These are phyloP conservation scores for Dothideomycetes sp. DNA, from an alignment of 2,329 filamentous ascomycete species.

Conservation along the genomic window DNA sequence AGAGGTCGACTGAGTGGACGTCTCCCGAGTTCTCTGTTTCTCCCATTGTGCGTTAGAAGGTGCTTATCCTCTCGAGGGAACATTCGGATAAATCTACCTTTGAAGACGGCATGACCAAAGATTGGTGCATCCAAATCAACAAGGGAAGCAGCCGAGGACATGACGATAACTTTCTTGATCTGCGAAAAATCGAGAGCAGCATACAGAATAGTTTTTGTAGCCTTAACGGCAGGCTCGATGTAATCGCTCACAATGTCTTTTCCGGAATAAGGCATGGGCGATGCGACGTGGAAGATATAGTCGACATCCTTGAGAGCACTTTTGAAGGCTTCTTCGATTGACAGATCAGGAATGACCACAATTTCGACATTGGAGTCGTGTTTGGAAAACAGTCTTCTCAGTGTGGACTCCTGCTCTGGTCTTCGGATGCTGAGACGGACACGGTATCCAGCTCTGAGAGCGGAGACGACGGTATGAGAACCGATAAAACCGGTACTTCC, in stretches of 20 bases:
- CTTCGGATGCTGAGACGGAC: slow-evolving; percentile 17
- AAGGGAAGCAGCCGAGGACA: slow-evolving; percentile 19
- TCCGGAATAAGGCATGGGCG: slow-evolving; percentile 20
- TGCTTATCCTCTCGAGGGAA: too few species aligned
- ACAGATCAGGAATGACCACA: slow-evolving; percentile 17
- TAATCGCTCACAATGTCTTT: slow-evolving; percentile 18
- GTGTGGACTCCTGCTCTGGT: slow-evolving; percentile 11
- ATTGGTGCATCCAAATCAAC: slow-evolving; percentile 15
- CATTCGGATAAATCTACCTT: background rate
- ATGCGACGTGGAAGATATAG: slow-evolving; percentile 25
- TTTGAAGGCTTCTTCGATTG: slow-evolving; percentile 15
- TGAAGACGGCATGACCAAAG: background rate
- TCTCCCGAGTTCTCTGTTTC: slow-evolving; percentile 11
- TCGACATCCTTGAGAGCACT: slow-evolving; percentile 18
- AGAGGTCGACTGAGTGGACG: slow-evolving; percentile 13
- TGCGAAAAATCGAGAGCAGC: slow-evolving; percentile 19
- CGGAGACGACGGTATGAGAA: slow-evolving; percentile 19
- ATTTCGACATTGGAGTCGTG: slow-evolving; percentile 14
- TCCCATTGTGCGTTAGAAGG: background rate
- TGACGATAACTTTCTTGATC: slow-evolving; percentile 24
- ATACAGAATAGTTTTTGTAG: slow-evolving; percentile 20
- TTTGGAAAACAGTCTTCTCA: background rate
- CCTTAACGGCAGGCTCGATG: slow-evolving; percentile 23
- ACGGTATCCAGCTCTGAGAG: slow-evolving; percentile 18
- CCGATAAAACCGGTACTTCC: slow-evolving; percentile 25